A percentile compares a stretch with the other conserved stretches of the same genome.
Conservation (phyloP, 441 rosid species). For the Pelargonium fulgidum region DNA sequence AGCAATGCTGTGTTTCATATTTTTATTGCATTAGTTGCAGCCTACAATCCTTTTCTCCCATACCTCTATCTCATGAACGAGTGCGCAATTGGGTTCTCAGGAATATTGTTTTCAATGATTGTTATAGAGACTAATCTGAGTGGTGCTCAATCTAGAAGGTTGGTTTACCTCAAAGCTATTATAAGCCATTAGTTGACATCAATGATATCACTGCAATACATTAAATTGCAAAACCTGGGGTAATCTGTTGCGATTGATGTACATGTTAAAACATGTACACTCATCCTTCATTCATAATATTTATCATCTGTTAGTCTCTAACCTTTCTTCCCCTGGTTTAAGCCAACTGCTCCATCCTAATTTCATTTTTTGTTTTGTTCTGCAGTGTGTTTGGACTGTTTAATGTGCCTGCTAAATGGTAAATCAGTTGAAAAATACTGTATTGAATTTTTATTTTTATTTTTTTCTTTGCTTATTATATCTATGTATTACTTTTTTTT, state of each 20-base stretch:
- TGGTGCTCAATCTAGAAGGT: slow-evolving; percentile 87
- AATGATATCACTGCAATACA: not conserved
- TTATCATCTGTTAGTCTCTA: too few species aligned
- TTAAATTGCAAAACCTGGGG: not conserved
- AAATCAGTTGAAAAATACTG: slow-evolving; percentile 20
- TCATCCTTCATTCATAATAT: not conserved
- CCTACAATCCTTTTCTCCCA: slow-evolving; percentile 51
- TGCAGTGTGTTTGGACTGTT: slow-evolving; percentile 96
- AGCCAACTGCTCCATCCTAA: not conserved
- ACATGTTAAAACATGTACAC: not conserved
- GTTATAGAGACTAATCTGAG: slow-evolving; percentile 91
- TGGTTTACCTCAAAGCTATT: slow-evolving; percentile 20
- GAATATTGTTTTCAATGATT: slow-evolving; percentile 81
- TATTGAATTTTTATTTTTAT: slow-evolving; percentile 14
- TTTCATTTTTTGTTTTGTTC: slow-evolving; percentile 22
- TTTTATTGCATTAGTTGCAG: slow-evolving; percentile 53
- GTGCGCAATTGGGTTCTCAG: slow-evolving; percentile 90
- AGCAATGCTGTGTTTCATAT: slow-evolving; percentile 79
- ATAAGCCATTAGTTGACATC: not conserved
- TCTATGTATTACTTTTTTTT: not conserved
- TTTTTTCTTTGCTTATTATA: not conserved
- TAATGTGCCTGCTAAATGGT: slow-evolving; percentile 88
- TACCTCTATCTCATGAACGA: slow-evolving; percentile 47
- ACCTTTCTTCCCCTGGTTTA: not conserved
- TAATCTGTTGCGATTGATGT: not conserved